Evolutionary conservation across 768 basidiomycete species (phyloP), one percentile per base, ranked within the genome.

Genomic region (Suillus spraguei): DNA sequence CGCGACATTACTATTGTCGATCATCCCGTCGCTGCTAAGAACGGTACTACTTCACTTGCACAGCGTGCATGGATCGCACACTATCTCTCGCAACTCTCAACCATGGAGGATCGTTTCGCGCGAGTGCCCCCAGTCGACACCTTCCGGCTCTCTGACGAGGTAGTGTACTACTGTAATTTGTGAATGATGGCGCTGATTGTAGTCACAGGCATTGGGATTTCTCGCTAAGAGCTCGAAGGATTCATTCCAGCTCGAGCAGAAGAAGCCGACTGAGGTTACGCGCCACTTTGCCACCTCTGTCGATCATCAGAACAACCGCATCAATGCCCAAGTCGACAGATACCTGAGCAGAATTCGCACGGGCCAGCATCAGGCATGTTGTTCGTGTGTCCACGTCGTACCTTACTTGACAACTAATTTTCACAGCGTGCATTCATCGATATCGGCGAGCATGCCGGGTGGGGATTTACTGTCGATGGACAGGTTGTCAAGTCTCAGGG

Each of bases 311-410:
- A 67, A 71, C 44, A 67, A 65, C n/a, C 54, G 60, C 5, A 68
- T 74, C 46, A 33, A 24, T 9, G 68, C 67, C 5, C 56, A 62
- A 20, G 61, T 74, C 10, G 68, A 72, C 33, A 69, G 77, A 0
- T 80, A 68, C 52, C 73, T 76, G 35, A 69, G 67, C 33, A 72
- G 65, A 47, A 63, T 80, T 5, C 74, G 67, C 3, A 59, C 76
- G 35, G 76, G 80, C 9, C 32, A 39, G 0, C 67, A 73, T n/a
- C 79, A 81, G 74, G 86, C 82, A 65, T 63, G 75, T 68, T 24
- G 20, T 41, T 53, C 5, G 35, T 4, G 24, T 28, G 8, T 46
- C 24, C 22, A 2, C 36, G 22, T 2, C 3, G 8, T 53, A 36
- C 24, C 8, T 50, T 35, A 7, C 28, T 8, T 63, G 47, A 32